These are phyloP conservation scores for Cyclotella atomus DNA, from an alignment of 108 stramenopile genomes.

Conservation along the genomic window DNA sequence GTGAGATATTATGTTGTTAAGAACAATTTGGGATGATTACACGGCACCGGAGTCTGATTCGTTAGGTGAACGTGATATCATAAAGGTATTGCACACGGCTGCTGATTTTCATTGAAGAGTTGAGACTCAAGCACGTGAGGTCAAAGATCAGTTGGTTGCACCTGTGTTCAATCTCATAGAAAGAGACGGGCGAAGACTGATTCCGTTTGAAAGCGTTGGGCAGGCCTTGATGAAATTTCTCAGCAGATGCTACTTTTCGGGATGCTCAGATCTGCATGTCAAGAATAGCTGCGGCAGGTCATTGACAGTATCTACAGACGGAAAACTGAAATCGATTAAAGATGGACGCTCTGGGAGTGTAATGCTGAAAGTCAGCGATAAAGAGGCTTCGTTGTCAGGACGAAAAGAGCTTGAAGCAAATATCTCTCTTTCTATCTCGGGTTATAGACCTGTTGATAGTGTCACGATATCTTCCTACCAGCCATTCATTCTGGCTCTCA, in stretches of 20 bases:
- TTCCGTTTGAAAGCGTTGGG: neutral
- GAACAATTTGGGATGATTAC: constrained; percentile 4
- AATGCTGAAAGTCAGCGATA: neutral
- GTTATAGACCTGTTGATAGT: constrained; percentile 9
- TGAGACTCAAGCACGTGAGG: constrained; percentile 2
- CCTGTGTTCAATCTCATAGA: neutral
- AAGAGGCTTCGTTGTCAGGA: neutral
- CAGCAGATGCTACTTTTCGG: constrained; percentile 19
- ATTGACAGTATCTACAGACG: constrained; percentile 5
- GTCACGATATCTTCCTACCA: constrained; percentile 24
- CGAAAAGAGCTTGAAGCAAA: neutral
- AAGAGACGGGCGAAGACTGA: constrained; percentile 4
- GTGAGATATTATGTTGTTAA: constrained; percentile 11
- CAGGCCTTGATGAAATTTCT: neutral
- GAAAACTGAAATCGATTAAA: neutral
- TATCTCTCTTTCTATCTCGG: neutral
- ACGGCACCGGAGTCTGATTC: constrained; percentile 5
- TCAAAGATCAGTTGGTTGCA: neutral
- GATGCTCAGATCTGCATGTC: constrained; percentile 16
- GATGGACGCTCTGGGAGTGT: constrained; percentile 3
- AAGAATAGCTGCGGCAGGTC: constrained; percentile 12
- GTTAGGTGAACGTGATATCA: constrained; percentile 7
- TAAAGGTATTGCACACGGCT: neutral
- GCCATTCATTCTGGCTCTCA: constrained; percentile 24
- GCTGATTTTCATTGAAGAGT: constrained; percentile 14